These are phyloP conservation scores for Geranium rotundifolium DNA, from an alignment of 345 rosid species.

Conservation along the genomic window DNA sequence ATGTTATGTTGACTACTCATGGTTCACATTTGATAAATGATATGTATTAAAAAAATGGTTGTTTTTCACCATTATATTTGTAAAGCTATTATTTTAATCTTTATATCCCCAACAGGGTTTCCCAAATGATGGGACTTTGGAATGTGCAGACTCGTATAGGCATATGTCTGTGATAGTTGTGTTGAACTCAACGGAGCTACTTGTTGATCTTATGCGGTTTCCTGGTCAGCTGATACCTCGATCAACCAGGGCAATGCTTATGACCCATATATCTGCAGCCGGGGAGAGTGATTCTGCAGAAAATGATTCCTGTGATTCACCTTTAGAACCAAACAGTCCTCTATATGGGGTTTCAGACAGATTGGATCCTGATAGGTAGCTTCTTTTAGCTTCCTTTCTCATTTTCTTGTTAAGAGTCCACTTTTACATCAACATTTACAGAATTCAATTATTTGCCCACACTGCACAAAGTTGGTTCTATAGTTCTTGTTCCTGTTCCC, in stretches of 20 bases:
- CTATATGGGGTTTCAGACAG: constrained; percentile 63
- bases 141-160: constrained; percentile 60
- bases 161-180: constrained; percentile 86
- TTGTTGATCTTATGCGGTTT: constrained; percentile 96
- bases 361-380: constrained; percentile 63
- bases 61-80: neutral
- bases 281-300: constrained; percentile 99
- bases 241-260: constrained; percentile 71
- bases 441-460: neutral
- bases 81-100: constrained; percentile 1
- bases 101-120: constrained; percentile 48
- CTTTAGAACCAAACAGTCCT: constrained; percentile 97
- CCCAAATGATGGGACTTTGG: constrained; percentile 81
- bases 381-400: neutral
- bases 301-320: constrained; percentile 98
- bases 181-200: constrained; percentile 70
- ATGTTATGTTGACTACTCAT: neutral
- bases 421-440: neutral
- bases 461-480: constrained; percentile 2
- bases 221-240: constrained; percentile 89
- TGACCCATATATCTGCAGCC: constrained; percentile 86
- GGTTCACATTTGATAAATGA: neutral
- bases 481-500: constrained; percentile 11
- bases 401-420: constrained; percentile 1
- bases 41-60: constrained; percentile 8